Percentiles rank a stretch among this genome's conserved stretches.
phyloP scores from a whole-genome alignment of 2,329 filamentous ascomycete species.

The Biscogniauxia marginata region DNA sequence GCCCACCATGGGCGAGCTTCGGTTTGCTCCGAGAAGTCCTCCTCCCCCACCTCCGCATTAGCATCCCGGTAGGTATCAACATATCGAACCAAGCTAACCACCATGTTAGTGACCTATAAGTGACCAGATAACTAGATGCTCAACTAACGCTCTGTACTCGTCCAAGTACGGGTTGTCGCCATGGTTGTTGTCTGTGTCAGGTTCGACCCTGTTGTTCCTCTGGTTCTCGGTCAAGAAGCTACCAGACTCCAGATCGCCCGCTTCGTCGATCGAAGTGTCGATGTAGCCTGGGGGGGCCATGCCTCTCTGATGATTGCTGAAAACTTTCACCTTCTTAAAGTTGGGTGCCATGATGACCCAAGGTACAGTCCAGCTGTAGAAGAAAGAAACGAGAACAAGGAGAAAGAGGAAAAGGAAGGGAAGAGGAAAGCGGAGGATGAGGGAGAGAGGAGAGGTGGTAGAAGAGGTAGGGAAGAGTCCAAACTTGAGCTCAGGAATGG shows the following conservation, averaged over 20 bases:
- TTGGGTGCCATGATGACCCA: constrained; percentile 31
- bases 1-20: constrained; percentile 37
- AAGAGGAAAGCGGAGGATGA: constrained; percentile 14
- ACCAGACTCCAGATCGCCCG: constrained; percentile 31
- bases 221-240: constrained; percentile 30
- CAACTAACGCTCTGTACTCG: constrained; percentile 34
- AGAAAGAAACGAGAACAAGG: constrained; percentile 15
- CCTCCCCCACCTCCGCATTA: constrained; percentile 29
- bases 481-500: constrained; percentile 13
- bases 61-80: constrained; percentile 40
- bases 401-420: constrained; percentile 13
- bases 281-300: constrained; percentile 22
- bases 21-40: constrained; percentile 25
- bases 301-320: constrained; percentile 25
- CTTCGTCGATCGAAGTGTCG: constrained; percentile 22
- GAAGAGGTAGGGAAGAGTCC: constrained; percentile 10
- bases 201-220: constrained; percentile 24
- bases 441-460: constrained; percentile 14
- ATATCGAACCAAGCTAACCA: constrained; percentile 30
- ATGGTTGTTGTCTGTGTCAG: constrained; percentile 21
- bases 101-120: constrained; percentile 6
- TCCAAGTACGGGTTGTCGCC: constrained; percentile 34
- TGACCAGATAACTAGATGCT: neutral
- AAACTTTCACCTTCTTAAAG: constrained; percentile 32
- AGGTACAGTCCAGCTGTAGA: constrained; percentile 32